Evolutionary conservation across 768 basidiomycete genomes (phyloP).

Genomic region (Lanmaoa pseudosensibilis): DNA sequence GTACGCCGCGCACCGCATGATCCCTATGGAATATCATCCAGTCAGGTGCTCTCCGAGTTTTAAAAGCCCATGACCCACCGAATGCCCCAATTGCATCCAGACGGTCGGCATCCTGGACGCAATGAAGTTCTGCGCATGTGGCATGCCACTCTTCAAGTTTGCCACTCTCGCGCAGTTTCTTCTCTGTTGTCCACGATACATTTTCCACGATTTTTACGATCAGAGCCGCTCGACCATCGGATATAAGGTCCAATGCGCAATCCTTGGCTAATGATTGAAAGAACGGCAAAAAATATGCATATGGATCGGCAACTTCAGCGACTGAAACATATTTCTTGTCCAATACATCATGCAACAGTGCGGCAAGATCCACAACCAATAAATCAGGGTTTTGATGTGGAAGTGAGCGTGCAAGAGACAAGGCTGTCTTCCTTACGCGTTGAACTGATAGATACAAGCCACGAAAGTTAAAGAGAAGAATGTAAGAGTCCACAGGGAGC

Average conservation of each 20-base stretch:
- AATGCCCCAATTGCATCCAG: constrained; percentile 82
- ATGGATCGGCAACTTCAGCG: constrained; percentile 57
- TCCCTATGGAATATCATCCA: constrained; percentile 36
- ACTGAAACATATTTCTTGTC: constrained; percentile 81
- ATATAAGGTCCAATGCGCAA: constrained; percentile 54
- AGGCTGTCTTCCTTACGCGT: constrained; percentile 77
- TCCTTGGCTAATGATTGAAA: constrained; percentile 47
- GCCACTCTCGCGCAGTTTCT: constrained; percentile 54
- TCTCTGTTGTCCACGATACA: constrained; percentile 86
- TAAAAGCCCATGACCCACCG: constrained; percentile 41
- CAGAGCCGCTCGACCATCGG: constrained; percentile 56
- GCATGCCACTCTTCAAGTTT: constrained; percentile 67
- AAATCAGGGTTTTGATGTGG: constrained; percentile 56
- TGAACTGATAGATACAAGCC: constrained; percentile 52
- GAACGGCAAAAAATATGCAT: constrained; percentile 66
- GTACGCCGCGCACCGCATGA: constrained; percentile 71
- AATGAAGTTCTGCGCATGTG: constrained; percentile 73
- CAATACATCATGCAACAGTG: constrained; percentile 85
- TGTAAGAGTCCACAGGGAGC: background rate
- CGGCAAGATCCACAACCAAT: constrained; percentile 76
- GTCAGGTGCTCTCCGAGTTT: background rate
- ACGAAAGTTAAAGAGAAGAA: constrained; percentile 5
- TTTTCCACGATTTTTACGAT: constrained; percentile 69
- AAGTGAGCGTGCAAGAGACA: constrained; percentile 59
- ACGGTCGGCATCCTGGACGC: constrained; percentile 78